These are phyloP conservation scores for Calcarisporium arbuscula DNA, from an alignment of 2,329 filamentous ascomycete genomes.

Conservation along the genomic window DNA sequence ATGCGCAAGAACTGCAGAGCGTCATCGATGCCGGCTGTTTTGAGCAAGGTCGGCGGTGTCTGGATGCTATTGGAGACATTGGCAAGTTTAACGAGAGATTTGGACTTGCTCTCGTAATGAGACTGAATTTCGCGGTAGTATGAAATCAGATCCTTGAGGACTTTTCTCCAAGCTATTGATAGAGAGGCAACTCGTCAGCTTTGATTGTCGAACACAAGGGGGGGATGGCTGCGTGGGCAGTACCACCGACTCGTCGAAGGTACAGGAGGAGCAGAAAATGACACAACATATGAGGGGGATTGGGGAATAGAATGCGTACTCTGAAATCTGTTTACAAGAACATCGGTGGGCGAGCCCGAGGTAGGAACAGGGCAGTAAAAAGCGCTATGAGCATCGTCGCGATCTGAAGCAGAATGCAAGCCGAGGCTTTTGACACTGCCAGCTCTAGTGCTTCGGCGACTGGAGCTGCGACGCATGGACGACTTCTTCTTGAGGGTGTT, in stretches of 20 bases:
- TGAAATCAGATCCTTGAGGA: slow-evolving; percentile 87
- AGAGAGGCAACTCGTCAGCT: slow-evolving; percentile 3
- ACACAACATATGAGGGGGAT: not conserved
- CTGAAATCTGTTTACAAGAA: slow-evolving; percentile 82
- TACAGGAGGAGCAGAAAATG: too few relatives aligned
- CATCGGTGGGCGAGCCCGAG: slow-evolving; percentile 78
- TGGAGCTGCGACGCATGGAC: slow-evolving; percentile 73
- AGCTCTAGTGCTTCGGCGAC: slow-evolving; percentile 73
- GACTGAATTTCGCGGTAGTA: slow-evolving; percentile 91
- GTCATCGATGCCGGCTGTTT: slow-evolving; percentile 79
- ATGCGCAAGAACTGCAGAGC: slow-evolving; percentile 72
- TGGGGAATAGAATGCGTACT: slow-evolving; percentile 42
- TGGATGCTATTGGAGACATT: slow-evolving; percentile 77
- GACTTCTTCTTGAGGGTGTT: slow-evolving; percentile 87
- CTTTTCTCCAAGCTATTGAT: slow-evolving; percentile 77
- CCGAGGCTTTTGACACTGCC: slow-evolving; percentile 80
- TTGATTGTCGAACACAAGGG: not conserved
- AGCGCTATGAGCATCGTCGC: slow-evolving; percentile 69
- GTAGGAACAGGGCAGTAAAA: slow-evolving; percentile 90
- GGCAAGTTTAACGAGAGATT: slow-evolving; percentile 74
- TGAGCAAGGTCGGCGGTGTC: slow-evolving; percentile 69
- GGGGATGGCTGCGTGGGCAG: slow-evolving; percentile 4
- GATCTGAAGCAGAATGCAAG: slow-evolving; percentile 61
- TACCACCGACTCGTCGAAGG: too few relatives aligned
- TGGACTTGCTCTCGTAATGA: slow-evolving; percentile 80